Evolutionary conservation across 1,284 basidiomycete genomes (phyloP).

Genomic region (Apiotrichum siamense): DNA sequence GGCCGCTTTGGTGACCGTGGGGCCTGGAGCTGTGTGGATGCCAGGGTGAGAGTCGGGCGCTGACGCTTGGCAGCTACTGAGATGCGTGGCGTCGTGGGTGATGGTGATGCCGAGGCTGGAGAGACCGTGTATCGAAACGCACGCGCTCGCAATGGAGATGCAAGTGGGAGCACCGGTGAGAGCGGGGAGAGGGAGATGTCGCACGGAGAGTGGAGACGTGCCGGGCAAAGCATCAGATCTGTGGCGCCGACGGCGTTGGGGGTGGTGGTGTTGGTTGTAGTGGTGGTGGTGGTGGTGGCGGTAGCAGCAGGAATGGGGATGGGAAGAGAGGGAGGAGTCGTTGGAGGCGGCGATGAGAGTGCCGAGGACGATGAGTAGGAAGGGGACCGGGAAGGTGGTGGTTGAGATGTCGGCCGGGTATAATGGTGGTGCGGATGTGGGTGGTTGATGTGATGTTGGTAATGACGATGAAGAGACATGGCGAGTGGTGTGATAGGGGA

Average conservation of each 20-base stretch:
- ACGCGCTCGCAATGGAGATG: neutral
- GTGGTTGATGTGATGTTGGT: neutral
- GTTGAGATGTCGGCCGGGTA: neutral
- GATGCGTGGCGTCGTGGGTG: neutral
- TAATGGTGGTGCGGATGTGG: neutral
- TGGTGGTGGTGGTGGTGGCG: neutral
- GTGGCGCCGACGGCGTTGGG: neutral
- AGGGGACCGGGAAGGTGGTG: neutral
- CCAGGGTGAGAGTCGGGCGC: neutral
- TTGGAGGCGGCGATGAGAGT: neutral
- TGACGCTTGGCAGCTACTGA: neutral
- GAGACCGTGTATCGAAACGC: neutral
- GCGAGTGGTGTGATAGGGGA: neutral
- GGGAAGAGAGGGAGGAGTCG: neutral
- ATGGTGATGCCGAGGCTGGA: neutral
- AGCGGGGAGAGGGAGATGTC: conserved; percentile 3
- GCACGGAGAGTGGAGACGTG: conserved; percentile 1
- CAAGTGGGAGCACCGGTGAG: neutral
- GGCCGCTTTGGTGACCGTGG: neutral
- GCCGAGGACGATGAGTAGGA: neutral
- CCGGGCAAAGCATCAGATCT: conserved; percentile 9
- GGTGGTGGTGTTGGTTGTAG: neutral
- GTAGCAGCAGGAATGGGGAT: neutral
- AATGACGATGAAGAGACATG: neutral
- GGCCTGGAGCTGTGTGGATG: neutral